Evolutionary conservation across 768 basidiomycete genomes (phyloP).

Genomic region (Xerocomellus intermedius): DNA sequence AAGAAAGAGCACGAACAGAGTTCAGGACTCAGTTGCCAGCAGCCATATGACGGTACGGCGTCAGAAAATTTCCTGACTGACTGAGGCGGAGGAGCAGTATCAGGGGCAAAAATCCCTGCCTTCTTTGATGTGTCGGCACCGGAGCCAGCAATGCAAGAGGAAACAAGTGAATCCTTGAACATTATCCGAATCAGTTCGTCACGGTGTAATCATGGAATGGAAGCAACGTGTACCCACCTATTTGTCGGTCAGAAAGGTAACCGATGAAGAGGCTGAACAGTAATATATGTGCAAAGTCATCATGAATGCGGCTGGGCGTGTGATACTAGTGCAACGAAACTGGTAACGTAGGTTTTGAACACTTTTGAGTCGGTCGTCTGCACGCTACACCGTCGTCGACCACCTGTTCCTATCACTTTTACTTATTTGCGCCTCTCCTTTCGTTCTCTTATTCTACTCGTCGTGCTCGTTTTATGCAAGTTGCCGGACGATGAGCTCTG

Average conservation of each 20-base stretch:
- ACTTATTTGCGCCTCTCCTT: slow-evolving; percentile 5
- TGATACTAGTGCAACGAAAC: slow-evolving; percentile 10
- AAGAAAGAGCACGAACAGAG: slow-evolving; percentile 15
- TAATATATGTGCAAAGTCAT: not conserved
- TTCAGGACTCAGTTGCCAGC: slow-evolving; percentile 3
- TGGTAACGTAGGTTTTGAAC: slow-evolving; percentile 10
- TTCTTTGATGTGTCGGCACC: not conserved
- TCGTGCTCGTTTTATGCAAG: slow-evolving; percentile 20
- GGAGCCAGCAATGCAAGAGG: not conserved
- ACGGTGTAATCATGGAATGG: not conserved
- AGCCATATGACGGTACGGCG: not conserved
- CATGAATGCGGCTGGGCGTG: slow-evolving; percentile 6
- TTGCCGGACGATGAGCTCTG: slow-evolving; percentile 44
- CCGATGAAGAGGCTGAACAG: not conserved
- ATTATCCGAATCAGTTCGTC: not conserved
- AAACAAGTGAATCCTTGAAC: not conserved
- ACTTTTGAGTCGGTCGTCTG: not conserved
- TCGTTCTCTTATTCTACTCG: not conserved
- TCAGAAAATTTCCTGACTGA: not conserved
- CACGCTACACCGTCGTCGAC: slow-evolving; percentile 7
- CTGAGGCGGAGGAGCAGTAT: not conserved
- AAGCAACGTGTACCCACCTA: not conserved
- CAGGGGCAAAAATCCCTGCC: not conserved
- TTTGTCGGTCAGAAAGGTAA: not conserved
- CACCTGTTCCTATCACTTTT: not conserved